Conservation (phyloP, 2,329 filamentous ascomycete genomes). For the Elsinoe perseae region DNA sequence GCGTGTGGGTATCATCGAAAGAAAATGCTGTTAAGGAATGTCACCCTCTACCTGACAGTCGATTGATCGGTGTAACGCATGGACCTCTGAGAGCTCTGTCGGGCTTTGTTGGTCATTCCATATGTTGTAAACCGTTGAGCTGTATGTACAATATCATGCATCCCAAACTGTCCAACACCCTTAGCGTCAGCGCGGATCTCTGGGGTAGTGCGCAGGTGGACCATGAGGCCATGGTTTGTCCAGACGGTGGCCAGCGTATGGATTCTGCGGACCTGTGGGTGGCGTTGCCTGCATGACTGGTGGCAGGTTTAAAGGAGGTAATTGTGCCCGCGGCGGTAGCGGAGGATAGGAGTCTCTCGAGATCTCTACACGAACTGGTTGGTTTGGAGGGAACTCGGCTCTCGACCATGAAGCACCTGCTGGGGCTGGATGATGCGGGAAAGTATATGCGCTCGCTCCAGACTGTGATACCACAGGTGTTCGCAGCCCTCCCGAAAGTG, state of each 20-base stretch:
- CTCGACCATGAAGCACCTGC: not conserved
- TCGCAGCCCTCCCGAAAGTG: not conserved
- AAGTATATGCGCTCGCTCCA: not conserved
- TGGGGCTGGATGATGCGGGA: not conserved
- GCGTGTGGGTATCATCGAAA: not conserved
- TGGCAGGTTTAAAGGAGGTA: slow-evolving; percentile 12
- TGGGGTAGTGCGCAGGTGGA: slow-evolving; percentile 2
- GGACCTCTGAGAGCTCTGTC: no score
- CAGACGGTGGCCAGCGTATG: slow-evolving; percentile 24
- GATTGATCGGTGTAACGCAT: no score
- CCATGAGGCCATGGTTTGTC: slow-evolving; percentile 10
- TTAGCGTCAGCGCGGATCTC: not conserved
- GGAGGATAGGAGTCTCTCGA: not conserved
- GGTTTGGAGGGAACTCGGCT: not conserved
- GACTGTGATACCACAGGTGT: not conserved
- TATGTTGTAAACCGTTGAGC: not conserved
- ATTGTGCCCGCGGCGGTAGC: not conserved
- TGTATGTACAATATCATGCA: slow-evolving; percentile 1
- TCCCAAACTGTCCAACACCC: no score
- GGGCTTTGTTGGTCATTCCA: not conserved
- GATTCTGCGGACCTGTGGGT: slow-evolving; percentile 29
- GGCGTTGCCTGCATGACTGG: slow-evolving; percentile 29
- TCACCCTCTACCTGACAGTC: no score
- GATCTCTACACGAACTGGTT: not conserved
- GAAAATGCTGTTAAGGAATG: not conserved